phyloP scores from a whole-genome alignment of 495 filamentous ascomycete genomes.

The Talaromyces ruber region DNA sequence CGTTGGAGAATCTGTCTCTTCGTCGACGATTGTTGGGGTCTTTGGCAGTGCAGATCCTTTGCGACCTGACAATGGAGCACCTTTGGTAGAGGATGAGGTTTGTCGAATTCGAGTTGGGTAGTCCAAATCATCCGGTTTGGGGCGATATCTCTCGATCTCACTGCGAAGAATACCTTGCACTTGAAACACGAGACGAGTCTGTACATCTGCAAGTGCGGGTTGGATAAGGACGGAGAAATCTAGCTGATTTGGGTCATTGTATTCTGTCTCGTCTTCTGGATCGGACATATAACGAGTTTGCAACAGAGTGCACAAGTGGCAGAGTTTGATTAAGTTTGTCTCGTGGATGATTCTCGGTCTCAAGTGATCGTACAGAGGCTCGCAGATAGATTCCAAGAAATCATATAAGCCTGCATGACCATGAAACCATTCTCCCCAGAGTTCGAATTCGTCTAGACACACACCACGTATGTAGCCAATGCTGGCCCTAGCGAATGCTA shows the following conservation, averaged over 20 bases:
- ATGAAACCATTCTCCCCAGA: conserved; percentile 71
- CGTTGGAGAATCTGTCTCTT: conserved; percentile 33
- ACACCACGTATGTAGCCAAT: conserved; percentile 64
- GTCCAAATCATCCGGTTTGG: conserved; percentile 61
- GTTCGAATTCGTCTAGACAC: conserved; percentile 65
- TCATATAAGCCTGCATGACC: conserved; percentile 60
- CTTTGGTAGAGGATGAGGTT: conserved; percentile 38
- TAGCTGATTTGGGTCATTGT: conserved; percentile 42
- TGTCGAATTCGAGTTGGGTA: conserved; percentile 47
- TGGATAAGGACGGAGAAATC: conserved; percentile 62
- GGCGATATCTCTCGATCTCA: conserved; percentile 63
- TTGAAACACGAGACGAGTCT: conserved; percentile 66
- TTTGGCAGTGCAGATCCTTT: conserved; percentile 42
- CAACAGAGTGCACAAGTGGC: conserved; percentile 70
- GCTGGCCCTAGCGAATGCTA: conserved; percentile 59
- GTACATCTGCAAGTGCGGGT: conserved; percentile 62
- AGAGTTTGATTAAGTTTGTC: conserved; percentile 63
- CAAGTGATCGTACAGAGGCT: conserved; percentile 67
- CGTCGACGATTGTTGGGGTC: conserved; percentile 42
- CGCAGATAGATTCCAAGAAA: conserved; percentile 64
- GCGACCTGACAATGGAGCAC: conserved; percentile 36
- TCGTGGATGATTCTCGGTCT: conserved; percentile 64
- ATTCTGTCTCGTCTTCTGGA: conserved; percentile 59
- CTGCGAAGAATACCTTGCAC: conserved; percentile 57
- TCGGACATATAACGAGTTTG: conserved; percentile 77